Conservation (phyloP, 768 basidiomycete species). For the Termitomyces sp. region DNA sequence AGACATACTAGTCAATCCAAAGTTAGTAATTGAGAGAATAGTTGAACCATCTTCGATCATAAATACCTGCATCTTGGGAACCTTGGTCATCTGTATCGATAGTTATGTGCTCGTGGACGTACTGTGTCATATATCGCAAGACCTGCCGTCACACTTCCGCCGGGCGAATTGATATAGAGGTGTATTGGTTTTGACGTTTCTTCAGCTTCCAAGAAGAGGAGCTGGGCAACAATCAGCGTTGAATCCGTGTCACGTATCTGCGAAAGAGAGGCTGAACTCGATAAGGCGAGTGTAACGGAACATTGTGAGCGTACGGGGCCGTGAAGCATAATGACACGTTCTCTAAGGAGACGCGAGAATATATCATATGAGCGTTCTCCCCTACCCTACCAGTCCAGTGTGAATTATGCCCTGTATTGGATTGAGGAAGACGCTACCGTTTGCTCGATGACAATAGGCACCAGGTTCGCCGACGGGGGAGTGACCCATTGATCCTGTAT, state of each 20-base stretch:
- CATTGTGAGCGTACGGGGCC: constrained; percentile 64
- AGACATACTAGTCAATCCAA: constrained; percentile 62
- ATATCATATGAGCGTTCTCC: constrained; percentile 94
- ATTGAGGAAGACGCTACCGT: constrained; percentile 42
- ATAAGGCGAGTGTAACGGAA: neutral
- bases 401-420: constrained; percentile 8
- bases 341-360: constrained; percentile 87
- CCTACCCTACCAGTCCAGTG: constrained; percentile 47
- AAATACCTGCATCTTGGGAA: constrained; percentile 62
- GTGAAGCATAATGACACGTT: constrained; percentile 93
- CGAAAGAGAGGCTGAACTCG: neutral
- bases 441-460: constrained; percentile 92
- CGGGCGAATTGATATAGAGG: constrained; percentile 95
- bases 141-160: constrained; percentile 93
- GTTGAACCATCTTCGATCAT: neutral
- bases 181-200: constrained; percentile 93
- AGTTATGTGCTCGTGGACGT: constrained; percentile 18
- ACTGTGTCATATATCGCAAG: constrained; percentile 98
- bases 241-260: constrained; percentile 91
- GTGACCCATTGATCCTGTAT: constrained; percentile 28
- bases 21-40: constrained; percentile 14
- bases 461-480: constrained; percentile 55
- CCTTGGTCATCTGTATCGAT: neutral
- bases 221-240: constrained; percentile 82
- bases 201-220: constrained; percentile 94